Conservation (phyloP, 352 stramenopile genomes). For the Pythium monospermum region DNA sequence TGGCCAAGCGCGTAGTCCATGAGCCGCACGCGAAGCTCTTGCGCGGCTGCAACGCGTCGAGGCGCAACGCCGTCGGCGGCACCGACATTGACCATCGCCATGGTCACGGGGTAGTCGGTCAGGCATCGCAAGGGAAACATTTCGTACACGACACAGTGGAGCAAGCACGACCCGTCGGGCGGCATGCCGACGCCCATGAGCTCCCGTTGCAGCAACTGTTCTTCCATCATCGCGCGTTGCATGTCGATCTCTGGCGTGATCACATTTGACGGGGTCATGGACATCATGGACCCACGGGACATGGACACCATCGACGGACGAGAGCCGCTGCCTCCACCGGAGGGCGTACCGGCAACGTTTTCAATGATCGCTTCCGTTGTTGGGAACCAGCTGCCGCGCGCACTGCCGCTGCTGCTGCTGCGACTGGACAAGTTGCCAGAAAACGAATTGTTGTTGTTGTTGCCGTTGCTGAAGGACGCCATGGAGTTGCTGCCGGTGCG, state of each 20-base stretch:
- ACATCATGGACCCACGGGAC: constrained; percentile 41
- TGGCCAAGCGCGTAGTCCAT: constrained; percentile 77
- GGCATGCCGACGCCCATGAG: constrained; percentile 77
- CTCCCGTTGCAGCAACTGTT: constrained; percentile 50
- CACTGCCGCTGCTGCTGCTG: constrained; percentile 18
- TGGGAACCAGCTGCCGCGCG: constrained; percentile 58
- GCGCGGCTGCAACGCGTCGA: constrained; percentile 55
- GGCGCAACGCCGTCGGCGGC: constrained; percentile 73
- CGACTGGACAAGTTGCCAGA: too few relatives aligned
- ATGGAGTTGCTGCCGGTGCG: constrained; percentile 32
- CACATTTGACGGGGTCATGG: constrained; percentile 54
- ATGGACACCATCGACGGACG: constrained; percentile 34
- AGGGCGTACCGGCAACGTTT: constrained; percentile 12
- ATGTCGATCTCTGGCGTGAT: constrained; percentile 69
- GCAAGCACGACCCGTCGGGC: constrained; percentile 71
- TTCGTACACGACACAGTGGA: constrained; percentile 83
- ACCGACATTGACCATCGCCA: constrained; percentile 79
- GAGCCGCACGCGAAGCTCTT: constrained; percentile 56
- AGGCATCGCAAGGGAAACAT: constrained; percentile 81
- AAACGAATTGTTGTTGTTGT: constrained; percentile 27
- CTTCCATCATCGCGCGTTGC: constrained; percentile 76
- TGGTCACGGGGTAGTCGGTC: constrained; percentile 57
- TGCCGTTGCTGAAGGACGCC: constrained; percentile 13
- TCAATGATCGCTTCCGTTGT: constrained; percentile 24
- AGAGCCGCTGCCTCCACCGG: not conserved